Base-by-base conservation (phyloP, 2,329 filamentous ascomycete species). In the Endoconidiophora polonica region DNA sequence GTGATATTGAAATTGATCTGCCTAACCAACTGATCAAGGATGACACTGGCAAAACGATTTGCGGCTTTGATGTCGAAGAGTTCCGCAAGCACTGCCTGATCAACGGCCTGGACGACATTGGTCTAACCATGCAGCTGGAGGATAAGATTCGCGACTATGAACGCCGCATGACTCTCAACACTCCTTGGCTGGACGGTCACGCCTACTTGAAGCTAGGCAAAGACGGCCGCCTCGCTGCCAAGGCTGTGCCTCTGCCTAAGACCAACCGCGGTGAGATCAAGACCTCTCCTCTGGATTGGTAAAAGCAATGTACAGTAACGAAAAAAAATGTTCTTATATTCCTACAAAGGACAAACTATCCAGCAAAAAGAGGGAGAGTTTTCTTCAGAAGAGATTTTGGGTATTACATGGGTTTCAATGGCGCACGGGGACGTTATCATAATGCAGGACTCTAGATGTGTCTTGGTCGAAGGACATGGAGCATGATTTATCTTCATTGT, bases 21-120 rank as follows among this genome's bases (percentile, higher is more conserved):
- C 79, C 82, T 23, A 83, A 83, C 63, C 88, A 95, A 68, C 68
- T 79, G 47, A 81, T 96, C 68, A 86, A 83, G 62, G 79, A 85
- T 56, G 79, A 76, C 0, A 67, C 74, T 16, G 90, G 90, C 56
- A 79, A 78, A 55, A 76, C 77, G 57, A 74, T 96, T 48, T 81
- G 81, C 60, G 65, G 67, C 39, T 96, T 96, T 60, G 83, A 94
- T 0, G 84, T 94, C 4, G 90, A 96, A 62, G 78, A 83, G 66
- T 96, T 96, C 72, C 73, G 87, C 62, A 94, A 93, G 68, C 86
- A 96, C 68, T 96, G 90, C 65, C 69, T 96, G 46, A 66, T 94
- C 59, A 94, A 96, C 61, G 90, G 90, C 0, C 77, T 96, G 7
- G 90, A 96, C 62, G 91, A 96, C 59, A 96, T 96, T 59, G 90